phyloP scores from a whole-genome alignment of 371 early-diverging fungal genomes.

The Mortierella sp. region DNA sequence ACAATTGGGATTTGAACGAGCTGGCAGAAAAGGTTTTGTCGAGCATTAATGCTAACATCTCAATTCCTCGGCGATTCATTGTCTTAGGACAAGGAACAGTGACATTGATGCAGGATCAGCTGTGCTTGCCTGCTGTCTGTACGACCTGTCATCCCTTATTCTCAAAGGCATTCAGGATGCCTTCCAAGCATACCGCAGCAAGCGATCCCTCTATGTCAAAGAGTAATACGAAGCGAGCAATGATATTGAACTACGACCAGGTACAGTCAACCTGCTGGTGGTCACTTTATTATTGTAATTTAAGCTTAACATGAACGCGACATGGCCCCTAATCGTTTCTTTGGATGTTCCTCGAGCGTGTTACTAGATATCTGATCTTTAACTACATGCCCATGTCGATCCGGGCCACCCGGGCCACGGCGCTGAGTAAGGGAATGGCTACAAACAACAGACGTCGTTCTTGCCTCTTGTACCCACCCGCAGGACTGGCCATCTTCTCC shows the following conservation, averaged over 20 bases:
- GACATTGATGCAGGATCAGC: conserved; percentile 21
- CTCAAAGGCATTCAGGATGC: background rate
- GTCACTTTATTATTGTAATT: too few species aligned
- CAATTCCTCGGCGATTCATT: too few species aligned
- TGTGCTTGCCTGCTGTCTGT: conserved; percentile 17
- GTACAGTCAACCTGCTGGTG: background rate
- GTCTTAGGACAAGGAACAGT: too few species aligned
- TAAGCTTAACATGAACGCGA: too few species aligned
- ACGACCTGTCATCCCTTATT: background rate
- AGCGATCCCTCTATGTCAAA: background rate
- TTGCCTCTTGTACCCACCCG: background rate
- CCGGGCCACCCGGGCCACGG: too few species aligned
- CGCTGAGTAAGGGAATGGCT: background rate
- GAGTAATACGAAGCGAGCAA: background rate
- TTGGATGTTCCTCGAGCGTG: background rate
- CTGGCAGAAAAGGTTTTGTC: background rate
- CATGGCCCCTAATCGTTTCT: too few species aligned
- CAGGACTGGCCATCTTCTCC: background rate
- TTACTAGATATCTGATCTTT: background rate
- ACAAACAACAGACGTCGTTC: background rate
- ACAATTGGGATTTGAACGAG: too few species aligned
- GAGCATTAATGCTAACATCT: background rate
- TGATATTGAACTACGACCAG: conserved; percentile 5
- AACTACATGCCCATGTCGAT: background rate
- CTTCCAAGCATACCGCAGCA: background rate